phyloP scores from a whole-genome alignment of 2,329 filamentous ascomycete species.

The Cordyceps tenuipes region DNA sequence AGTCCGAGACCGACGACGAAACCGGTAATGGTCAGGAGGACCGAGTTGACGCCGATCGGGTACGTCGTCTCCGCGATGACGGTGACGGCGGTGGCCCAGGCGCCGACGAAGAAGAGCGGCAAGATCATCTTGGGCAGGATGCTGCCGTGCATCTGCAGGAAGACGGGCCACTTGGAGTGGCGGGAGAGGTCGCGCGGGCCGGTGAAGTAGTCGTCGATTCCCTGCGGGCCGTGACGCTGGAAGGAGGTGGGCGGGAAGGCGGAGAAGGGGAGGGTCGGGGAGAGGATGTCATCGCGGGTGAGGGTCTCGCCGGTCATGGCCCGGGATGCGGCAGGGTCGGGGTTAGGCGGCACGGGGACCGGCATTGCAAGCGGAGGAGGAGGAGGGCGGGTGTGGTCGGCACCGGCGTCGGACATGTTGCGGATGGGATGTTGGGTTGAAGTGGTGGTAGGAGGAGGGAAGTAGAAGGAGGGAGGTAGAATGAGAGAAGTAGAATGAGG shows the following conservation, averaged over 20 bases:
- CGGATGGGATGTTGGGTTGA: background rate
- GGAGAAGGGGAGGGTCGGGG: conserved; percentile 23
- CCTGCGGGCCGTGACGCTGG: conserved; percentile 29
- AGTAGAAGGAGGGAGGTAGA: too few relatives aligned
- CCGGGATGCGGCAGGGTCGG: background rate
- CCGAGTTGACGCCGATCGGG: conserved; percentile 26
- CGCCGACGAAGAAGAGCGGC: conserved; percentile 52
- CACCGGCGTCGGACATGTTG: conserved; percentile 2
- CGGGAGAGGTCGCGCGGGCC: conserved; percentile 61
- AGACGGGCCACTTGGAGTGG: conserved; percentile 70
- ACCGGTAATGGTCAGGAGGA: conserved; percentile 61
- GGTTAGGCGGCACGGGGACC: background rate
- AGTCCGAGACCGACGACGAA: conserved; percentile 74
- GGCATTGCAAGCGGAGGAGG: background rate
- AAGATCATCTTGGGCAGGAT: conserved; percentile 67
- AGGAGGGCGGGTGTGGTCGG: background rate
- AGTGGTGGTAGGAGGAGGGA: too few relatives aligned
- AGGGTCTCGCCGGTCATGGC: conserved; percentile 5
- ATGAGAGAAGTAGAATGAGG: too few relatives aligned
- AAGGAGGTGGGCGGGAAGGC: conserved; percentile 22
- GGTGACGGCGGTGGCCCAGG: conserved; percentile 60
- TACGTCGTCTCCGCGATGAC: conserved; percentile 40
- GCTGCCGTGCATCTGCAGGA: conserved; percentile 68
- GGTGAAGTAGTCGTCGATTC: conserved; percentile 54
- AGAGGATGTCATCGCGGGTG: conserved; percentile 17